phyloP scores from a whole-genome alignment of 306 rosid genomes.

The Sicyos baderoa region DNA sequence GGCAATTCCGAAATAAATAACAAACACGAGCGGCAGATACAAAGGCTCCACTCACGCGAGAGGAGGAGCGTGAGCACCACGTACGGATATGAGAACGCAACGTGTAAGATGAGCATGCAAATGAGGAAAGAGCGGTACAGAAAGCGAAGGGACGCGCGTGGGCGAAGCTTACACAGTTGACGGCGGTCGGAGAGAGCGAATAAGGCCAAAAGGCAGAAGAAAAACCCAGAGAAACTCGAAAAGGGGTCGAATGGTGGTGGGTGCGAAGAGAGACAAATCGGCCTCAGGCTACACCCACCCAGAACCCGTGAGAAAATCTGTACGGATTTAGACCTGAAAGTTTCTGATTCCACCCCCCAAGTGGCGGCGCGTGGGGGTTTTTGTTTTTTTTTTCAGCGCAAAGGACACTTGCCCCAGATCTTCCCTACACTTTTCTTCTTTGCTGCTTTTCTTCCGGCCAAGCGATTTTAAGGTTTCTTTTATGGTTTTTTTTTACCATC shows the following conservation, averaged over 20 bases:
- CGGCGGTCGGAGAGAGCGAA: slow-evolving; percentile 47
- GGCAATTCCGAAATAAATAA: background rate
- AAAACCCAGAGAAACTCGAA: too few species aligned
- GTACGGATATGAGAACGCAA: background rate
- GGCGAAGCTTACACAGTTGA: slow-evolving; percentile 31
- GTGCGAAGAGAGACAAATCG: background rate
- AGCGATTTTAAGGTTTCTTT: slow-evolving; percentile 52
- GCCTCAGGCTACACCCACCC: background rate
- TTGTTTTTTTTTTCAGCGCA: slow-evolving; percentile 31
- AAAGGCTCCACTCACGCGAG: background rate
- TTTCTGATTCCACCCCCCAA: background rate
- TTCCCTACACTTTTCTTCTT: slow-evolving; percentile 45
- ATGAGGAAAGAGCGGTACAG: background rate
- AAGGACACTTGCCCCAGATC: slow-evolving; percentile 50
- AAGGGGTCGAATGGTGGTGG: background rate
- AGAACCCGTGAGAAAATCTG: too few species aligned
- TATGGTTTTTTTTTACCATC: background rate
- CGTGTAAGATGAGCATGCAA: background rate
- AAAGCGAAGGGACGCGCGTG: slow-evolving; percentile 22
- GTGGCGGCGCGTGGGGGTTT: slow-evolving; percentile 22
- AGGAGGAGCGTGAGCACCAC: background rate
- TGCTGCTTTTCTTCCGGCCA: slow-evolving; percentile 39
- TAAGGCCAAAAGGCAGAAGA: slow-evolving; percentile 29
- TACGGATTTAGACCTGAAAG: background rate
- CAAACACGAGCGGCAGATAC: background rate